Conservation (phyloP, 75 land plant species). For the Chamaecyparis obtusa region DNA sequence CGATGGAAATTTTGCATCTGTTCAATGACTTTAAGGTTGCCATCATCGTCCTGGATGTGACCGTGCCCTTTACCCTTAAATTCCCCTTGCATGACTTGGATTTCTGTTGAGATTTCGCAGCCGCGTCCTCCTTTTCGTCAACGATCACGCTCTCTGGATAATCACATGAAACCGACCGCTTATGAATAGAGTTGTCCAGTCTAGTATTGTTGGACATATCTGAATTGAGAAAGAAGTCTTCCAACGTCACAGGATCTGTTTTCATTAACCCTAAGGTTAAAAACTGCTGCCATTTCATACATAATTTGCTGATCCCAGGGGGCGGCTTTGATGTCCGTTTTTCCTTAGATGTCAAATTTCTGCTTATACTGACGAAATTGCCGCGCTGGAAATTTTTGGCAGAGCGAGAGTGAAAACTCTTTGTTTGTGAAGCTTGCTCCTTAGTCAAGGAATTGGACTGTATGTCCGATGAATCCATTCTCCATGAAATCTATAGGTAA, state of each 20-base stretch:
- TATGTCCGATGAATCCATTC: not conserved
- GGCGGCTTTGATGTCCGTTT: not conserved
- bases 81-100: not conserved
- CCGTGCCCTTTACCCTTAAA: not conserved
- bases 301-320: not conserved
- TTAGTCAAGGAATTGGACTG: no score
- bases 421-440: not conserved
- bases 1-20: not conserved
- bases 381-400: not conserved
- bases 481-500: not conserved
- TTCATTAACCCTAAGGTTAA: slow-evolving; percentile 7
- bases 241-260: not conserved
- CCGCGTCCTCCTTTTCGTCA: not conserved
- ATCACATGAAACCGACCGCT: not conserved
- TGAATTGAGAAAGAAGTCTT: not conserved
- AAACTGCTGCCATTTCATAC: not conserved
- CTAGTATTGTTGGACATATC: not conserved
- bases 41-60: not conserved
- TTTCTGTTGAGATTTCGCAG: not conserved
- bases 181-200: not conserved
- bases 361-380: not conserved
- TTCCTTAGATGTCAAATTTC: not conserved
- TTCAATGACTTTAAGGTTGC: no score
- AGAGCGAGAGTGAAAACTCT: not conserved
- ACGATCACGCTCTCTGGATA: not conserved